These are phyloP conservation scores for Trichoderma semiorbis DNA, from an alignment of 2,329 filamentous ascomycete species.

Conservation along the genomic window DNA sequence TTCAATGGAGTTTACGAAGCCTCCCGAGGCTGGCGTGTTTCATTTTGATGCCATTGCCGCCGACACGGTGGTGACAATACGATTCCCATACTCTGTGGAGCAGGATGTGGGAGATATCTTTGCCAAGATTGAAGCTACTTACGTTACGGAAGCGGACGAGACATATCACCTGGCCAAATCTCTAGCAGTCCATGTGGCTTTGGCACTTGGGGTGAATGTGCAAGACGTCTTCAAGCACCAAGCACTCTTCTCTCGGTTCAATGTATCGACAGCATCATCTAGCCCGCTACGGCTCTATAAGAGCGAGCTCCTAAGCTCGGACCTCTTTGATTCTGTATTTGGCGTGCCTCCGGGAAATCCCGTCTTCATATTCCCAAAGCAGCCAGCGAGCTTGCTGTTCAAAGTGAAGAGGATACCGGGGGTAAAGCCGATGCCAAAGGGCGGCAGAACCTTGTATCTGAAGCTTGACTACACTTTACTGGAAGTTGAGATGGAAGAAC, in stretches of 20 bases:
- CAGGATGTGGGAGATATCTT: conserved; percentile 68
- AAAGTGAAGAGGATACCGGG: conserved; percentile 61
- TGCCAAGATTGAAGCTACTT: conserved; percentile 72
- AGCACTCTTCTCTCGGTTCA: conserved; percentile 83
- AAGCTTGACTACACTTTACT: conserved; percentile 73
- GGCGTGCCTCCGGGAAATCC: conserved; percentile 50
- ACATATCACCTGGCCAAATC: conserved; percentile 35
- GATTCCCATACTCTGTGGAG: conserved; percentile 80
- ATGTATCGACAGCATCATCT: conserved; percentile 73
- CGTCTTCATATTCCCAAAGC: conserved; percentile 71
- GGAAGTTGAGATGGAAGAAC: conserved; percentile 64
- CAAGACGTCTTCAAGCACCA: conserved; percentile 90
- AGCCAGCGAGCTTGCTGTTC: conserved; percentile 78
- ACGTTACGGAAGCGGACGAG: conserved; percentile 62
- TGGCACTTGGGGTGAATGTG: conserved; percentile 91
- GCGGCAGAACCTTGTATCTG: conserved; percentile 56
- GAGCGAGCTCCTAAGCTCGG: conserved; percentile 64
- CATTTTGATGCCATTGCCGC: conserved; percentile 46
- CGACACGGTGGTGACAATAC: conserved; percentile 52
- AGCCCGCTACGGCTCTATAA: conserved; percentile 72
- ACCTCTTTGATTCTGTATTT: conserved; percentile 63
- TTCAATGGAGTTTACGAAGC: conserved; percentile 43
- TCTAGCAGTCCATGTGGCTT: conserved; percentile 66
- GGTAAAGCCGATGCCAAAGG: conserved; percentile 31
- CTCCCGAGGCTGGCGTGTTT: conserved; percentile 53